Percentiles rank a stretch among this genome's conserved stretches.
Conservation (phyloP, 345 rosid species). For the Hibiscus tridactylites region DNA sequence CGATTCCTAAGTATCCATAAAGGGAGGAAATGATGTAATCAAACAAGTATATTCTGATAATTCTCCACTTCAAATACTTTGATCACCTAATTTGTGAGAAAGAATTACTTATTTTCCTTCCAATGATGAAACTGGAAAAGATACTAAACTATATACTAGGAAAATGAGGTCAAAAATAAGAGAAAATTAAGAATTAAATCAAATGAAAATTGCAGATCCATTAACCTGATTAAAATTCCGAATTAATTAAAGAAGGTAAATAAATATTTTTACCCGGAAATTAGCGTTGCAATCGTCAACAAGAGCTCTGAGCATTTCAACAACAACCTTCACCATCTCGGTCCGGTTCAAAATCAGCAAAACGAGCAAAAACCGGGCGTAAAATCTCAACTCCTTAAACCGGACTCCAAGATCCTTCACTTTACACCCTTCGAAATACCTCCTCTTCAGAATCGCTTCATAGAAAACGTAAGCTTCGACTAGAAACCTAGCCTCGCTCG, state of each 20-base stretch:
- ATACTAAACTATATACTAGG: background rate
- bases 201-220: background rate
- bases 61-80: background rate
- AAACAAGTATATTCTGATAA: background rate
- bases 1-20: background rate
- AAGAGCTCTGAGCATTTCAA: constrained; percentile 39
- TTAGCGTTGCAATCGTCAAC: constrained; percentile 66
- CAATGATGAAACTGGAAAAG: background rate
- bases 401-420: constrained; percentile 61
- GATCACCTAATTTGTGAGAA: background rate
- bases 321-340: constrained; percentile 48
- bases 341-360: constrained; percentile 57
- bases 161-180: background rate
- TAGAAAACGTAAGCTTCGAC: constrained; percentile 87
- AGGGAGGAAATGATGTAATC: background rate
- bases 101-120: background rate
- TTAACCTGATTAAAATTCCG: background rate
- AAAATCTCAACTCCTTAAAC: constrained; percentile 82
- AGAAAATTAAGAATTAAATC: background rate
- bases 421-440: constrained; percentile 58
- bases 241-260: background rate
- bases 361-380: constrained; percentile 81
- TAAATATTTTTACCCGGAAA: constrained; percentile 43
- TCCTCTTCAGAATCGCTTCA: constrained; percentile 74
- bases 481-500: constrained; percentile 76